phyloP scores from a whole-genome alignment of 2,329 filamentous ascomycete species.

The Diaporthe sp. region DNA sequence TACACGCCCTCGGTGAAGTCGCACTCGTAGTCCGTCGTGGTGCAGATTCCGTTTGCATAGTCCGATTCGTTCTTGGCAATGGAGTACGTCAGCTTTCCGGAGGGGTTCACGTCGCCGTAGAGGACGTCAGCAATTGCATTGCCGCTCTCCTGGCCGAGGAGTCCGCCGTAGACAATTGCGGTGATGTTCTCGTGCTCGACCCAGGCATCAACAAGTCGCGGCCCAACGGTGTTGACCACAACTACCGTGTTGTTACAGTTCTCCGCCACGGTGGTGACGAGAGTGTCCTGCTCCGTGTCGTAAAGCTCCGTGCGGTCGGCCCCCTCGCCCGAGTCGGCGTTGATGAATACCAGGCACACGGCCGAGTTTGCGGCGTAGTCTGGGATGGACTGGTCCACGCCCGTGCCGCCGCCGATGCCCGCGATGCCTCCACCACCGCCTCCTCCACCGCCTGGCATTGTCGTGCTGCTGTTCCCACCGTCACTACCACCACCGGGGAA shows the following conservation, averaged over 20 bases:
- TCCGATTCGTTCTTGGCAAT: conserved; percentile 64
- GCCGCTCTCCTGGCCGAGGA: conserved; percentile 74
- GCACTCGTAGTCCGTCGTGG: conserved; percentile 9
- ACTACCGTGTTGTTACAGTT: conserved; percentile 78
- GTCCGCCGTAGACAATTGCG: conserved; percentile 71
- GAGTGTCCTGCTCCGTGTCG: conserved; percentile 57
- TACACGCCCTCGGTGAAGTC: conserved; percentile 43
- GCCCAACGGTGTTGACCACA: conserved; percentile 74
- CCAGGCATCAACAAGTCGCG: conserved; percentile 70
- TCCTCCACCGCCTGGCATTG: conserved; percentile 16
- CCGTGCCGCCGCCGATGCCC: conserved; percentile 30
- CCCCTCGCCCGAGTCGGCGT: conserved; percentile 73
- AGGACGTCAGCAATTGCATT: conserved; percentile 73
- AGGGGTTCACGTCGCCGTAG: conserved; percentile 72
- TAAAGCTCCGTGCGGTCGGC: conserved; percentile 43
- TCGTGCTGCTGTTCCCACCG: conserved; percentile 19
- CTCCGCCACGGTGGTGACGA: conserved; percentile 71
- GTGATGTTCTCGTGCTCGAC: conserved; percentile 72
- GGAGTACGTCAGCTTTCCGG: conserved; percentile 71
- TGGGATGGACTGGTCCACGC: conserved; percentile 35
- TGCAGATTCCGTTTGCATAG: conserved; percentile 61
- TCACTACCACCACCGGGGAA: conserved; percentile 11
- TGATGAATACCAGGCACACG: conserved; percentile 73
- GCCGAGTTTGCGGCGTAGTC: conserved; percentile 43
- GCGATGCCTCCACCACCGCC: conserved; percentile 19